Conservation (phyloP, 768 basidiomycete genomes). For the Lactarius deliciosus region DNA sequence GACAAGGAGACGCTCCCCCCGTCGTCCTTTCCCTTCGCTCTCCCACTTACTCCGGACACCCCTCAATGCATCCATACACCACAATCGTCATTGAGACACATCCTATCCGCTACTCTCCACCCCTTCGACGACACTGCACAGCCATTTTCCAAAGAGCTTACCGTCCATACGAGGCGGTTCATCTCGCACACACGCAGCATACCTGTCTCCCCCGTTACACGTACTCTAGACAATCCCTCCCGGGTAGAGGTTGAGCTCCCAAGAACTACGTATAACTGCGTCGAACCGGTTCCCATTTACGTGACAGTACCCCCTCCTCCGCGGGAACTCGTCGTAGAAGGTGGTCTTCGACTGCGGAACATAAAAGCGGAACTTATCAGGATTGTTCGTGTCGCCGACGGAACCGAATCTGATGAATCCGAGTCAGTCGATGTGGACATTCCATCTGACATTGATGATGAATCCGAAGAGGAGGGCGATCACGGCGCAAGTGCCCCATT, state of each 20-base stretch:
- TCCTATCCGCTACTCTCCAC: slow-evolving; percentile 65
- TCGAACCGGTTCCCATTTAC: slow-evolving; percentile 77
- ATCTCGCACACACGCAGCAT: slow-evolving; percentile 60
- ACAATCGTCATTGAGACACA: slow-evolving; percentile 69
- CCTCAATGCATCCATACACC: slow-evolving; percentile 81
- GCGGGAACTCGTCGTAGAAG: slow-evolving; percentile 62
- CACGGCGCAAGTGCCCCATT: slow-evolving; percentile 42
- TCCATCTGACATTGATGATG: slow-evolving; percentile 28
- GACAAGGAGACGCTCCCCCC: slow-evolving; percentile 46
- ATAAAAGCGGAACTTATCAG: slow-evolving; percentile 78
- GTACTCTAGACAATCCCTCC: slow-evolving; percentile 60
- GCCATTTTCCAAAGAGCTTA: slow-evolving; percentile 53
- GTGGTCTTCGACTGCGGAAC: slow-evolving; percentile 74
- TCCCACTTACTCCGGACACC: slow-evolving; percentile 74
- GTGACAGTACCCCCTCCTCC: slow-evolving; percentile 76
- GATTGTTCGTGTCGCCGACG: slow-evolving; percentile 53
- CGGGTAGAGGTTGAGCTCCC: slow-evolving; percentile 69
- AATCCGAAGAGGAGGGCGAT: slow-evolving; percentile 35
- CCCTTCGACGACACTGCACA: slow-evolving; percentile 39
- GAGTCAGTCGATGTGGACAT: slow-evolving; percentile 27
- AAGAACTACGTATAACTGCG: slow-evolving; percentile 64
- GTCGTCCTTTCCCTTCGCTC: slow-evolving; percentile 72
- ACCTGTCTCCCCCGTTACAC: slow-evolving; percentile 58
- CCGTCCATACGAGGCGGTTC: slow-evolving; percentile 74
- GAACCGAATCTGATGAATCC: slow-evolving; percentile 28